Evolutionary conservation across 2,329 filamentous ascomycete species (phyloP).

Genomic region (Lachnellula willkommii): DNA sequence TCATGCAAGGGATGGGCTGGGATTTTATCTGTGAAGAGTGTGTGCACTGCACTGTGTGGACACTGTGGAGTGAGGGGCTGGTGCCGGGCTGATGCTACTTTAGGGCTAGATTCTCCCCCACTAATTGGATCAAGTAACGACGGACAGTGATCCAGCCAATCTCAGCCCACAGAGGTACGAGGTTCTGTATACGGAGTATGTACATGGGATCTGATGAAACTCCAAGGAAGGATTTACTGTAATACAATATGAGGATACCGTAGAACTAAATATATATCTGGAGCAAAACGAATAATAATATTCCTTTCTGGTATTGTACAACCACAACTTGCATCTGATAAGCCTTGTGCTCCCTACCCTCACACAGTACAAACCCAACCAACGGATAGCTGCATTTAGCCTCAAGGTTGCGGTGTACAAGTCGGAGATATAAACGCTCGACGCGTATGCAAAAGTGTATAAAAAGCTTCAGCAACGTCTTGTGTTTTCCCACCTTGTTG

Average conservation of each 20-base stretch:
- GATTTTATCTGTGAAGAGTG: not conserved
- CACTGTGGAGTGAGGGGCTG: not conserved
- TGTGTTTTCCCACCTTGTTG: too few species aligned
- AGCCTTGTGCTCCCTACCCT: too few species aligned
- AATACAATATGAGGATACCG: too few species aligned
- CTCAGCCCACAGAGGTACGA: not conserved
- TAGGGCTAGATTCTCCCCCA: not conserved
- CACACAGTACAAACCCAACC: too few species aligned
- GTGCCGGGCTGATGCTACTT: too few species aligned
- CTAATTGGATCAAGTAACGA: not conserved
- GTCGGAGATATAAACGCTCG: not conserved
- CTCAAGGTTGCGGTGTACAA: not conserved
- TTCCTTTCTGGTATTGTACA: too few species aligned
- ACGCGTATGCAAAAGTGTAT: not conserved
- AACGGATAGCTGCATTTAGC: not conserved
- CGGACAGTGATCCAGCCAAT: not conserved
- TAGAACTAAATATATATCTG: too few species aligned
- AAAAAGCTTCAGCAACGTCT: not conserved
- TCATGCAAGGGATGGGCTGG: slow-evolving; percentile 1
- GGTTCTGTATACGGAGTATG: not conserved
- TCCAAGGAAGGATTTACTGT: too few species aligned
- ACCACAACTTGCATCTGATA: too few species aligned
- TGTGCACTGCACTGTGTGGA: not conserved
- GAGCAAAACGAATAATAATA: too few species aligned
- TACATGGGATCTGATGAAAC: too few species aligned